Base-by-base conservation (phyloP, 1,284 basidiomycete species). In the Ustilago tritici region DNA sequence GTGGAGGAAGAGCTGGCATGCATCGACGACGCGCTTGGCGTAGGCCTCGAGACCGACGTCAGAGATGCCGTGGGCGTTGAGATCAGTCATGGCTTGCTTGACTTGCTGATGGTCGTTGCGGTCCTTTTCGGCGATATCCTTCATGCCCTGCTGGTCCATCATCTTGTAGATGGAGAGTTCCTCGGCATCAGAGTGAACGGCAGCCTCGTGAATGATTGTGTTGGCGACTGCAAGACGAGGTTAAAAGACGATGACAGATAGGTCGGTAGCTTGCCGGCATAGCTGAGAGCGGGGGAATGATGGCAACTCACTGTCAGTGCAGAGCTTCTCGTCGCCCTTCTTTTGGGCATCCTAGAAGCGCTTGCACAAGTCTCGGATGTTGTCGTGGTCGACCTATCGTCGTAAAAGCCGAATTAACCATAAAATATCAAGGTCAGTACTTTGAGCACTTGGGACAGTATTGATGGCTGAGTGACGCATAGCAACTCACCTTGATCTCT, bases 161-260 rank as follows among this genome's bases (percentile, higher is more conserved):
- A 59, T 60, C 72, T 76, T 81, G 81, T 84, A 82, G 53, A 79
- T 50, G 9, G 70, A 70, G 14, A 77, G 49, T 49, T 82, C 80
- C 56, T 75, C 75, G 34, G 63, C 67, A 43, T 73, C 70, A 4
- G 67, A 67, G 59, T 78, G 76, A 23, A 74, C 36, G 11, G 67
- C 68, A 32, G 64, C 65, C 32, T 74, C 67, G 32, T 59, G 63
- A 47, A 73, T 62, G 56, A 74, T 68, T 23, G 76, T 78, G 56
- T 70, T 67, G 58, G 67, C 70, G 35, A 73, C 54, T 61, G 53
- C 40, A 7, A 57, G 12, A 32, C n/a, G 9, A 50, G 12, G 34
- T 15, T 46, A 19, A 15, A 17, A 35, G 35, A 19, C 32, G 4
- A n/a, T 11, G 41, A 3, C 14, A 19, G 15, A 46, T 11, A 7